Evolutionary conservation across 2,329 filamentous ascomycete genomes (phyloP), one percentile per base, ranked within the genome.

Genomic region (Meredithiella fracta): DNA sequence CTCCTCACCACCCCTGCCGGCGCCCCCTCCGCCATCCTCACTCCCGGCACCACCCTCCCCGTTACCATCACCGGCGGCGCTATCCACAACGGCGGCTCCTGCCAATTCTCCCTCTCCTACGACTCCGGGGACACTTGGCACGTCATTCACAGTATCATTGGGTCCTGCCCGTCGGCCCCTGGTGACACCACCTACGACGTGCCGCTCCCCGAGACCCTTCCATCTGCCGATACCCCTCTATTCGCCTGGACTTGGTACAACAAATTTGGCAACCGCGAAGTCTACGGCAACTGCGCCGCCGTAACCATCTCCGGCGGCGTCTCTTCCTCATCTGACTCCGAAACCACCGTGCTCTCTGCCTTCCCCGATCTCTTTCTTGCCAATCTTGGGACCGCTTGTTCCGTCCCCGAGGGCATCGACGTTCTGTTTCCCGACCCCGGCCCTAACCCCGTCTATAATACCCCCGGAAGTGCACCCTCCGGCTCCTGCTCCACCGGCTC

Each of bases 241-340:
- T 68, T 84, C 11, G 74, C 74, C 1, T 84, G 81, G 81, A 77
- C 75, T 2, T 79, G 76, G 77, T 79, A 80, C 66, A 82, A 82
- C 66, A 72, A 73, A 59, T 61, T 79, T 25, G 80, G 80, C 1
- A 82, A 82, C 62, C 71, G 80, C 17, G 80, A 84, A 63, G 81
- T 83, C 74, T 85, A 85, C 69, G 82, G 82, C 77, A 81, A 83
- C 65, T 85, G 80, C 61, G 80, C 79, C 0, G 72, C 74, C 5
- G 72, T 83, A 25, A 72, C 71, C n/a, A 75, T 82, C 49, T 54
- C 59, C 1, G 61, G 62, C 2, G 61, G 61, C 17, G 29, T 34
- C 29, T 34, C 29, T 5, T 42, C 20, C 1, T 49, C 47, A 17
- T 47, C 2, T 17, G 51, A 38, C 6, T 59, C 44, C 26, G 62